Evolutionary conservation across 352 stramenopile genomes (phyloP).

Genomic region (Globisporangium paddicum): DNA sequence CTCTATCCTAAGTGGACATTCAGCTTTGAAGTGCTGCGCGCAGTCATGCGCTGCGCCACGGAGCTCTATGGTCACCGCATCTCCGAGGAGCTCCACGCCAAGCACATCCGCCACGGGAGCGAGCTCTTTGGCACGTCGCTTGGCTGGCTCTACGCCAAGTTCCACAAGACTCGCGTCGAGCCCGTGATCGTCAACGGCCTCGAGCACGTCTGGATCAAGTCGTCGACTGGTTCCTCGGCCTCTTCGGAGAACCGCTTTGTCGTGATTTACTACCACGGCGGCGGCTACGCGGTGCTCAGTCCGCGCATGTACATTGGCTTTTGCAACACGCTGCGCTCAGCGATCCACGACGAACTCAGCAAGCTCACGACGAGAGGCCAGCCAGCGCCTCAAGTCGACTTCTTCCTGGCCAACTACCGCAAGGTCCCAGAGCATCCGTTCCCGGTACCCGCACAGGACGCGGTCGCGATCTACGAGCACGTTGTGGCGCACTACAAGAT

Average conservation of each 20-base stretch:
- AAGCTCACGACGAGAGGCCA: neutral
- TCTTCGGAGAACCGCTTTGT: constrained; percentile 2
- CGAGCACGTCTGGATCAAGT: constrained; percentile 33
- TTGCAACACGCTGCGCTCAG: constrained; percentile 20
- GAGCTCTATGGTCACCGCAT: constrained; percentile 24
- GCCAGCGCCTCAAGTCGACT: constrained; percentile 19
- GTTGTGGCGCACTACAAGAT: constrained; percentile 24
- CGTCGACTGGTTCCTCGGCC: neutral
- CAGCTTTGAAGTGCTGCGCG: constrained; percentile 22
- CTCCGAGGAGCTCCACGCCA: constrained; percentile 12
- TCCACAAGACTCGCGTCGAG: constrained; percentile 21
- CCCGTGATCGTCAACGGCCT: constrained; percentile 23
- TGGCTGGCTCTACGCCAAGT: constrained; percentile 19
- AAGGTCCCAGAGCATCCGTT: constrained; percentile 41
- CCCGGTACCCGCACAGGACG: constrained; percentile 30
- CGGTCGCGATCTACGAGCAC: constrained; percentile 35
- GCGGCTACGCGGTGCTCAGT: constrained; percentile 36
- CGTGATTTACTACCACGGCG: constrained; percentile 31
- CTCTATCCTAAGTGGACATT: constrained; percentile 34
- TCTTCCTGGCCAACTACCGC: constrained; percentile 47
- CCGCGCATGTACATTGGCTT: constrained; percentile 38
- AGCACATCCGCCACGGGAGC: constrained; percentile 19
- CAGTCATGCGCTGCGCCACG: constrained; percentile 12
- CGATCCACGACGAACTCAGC: constrained; percentile 19
- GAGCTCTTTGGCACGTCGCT: constrained; percentile 17